Evolutionary conservation across 208 protist genomes (phyloP).

Genomic region (Endotrypanum monterogeii): DNA sequence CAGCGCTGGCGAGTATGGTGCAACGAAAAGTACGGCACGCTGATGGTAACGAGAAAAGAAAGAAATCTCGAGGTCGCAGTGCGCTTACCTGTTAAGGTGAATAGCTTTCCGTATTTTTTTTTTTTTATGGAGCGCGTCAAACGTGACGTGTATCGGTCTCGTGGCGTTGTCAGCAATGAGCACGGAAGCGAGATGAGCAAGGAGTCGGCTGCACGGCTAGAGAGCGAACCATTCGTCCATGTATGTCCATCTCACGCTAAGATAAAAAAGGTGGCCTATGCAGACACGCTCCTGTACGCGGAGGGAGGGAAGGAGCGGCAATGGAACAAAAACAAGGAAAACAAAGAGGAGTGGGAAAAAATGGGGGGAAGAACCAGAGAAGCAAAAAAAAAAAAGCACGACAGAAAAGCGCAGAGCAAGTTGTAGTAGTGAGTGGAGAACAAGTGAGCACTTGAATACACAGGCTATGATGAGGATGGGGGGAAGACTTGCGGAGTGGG

Average conservation of each 20-base stretch:
- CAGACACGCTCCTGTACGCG: not conserved
- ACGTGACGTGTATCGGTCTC: not conserved
- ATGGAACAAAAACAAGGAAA: too few relatives aligned
- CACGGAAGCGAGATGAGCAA: too few relatives aligned
- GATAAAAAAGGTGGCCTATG: too few relatives aligned
- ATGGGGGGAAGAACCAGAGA: not conserved
- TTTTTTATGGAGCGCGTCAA: not conserved
- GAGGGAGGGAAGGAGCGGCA: not conserved
- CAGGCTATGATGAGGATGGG: not conserved
- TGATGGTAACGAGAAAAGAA: not conserved
- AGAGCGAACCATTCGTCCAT: not conserved
- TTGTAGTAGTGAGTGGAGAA: not conserved
- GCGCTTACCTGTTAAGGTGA: too few relatives aligned
- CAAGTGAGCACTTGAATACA: not conserved
- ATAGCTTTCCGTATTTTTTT: too few relatives aligned
- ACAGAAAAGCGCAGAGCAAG: not conserved
- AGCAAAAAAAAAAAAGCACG: conserved; percentile 7
- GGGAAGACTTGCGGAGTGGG: not conserved
- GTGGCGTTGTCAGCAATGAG: not conserved
- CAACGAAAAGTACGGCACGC: not conserved
- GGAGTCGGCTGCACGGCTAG: too few relatives aligned
- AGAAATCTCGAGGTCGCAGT: not conserved
- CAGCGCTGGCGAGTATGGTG: not conserved
- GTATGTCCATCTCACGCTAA: not conserved
- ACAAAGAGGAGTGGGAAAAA: not conserved